phyloP scores from a whole-genome alignment of 495 filamentous ascomycete genomes.

The Penicillium crystallinum region DNA sequence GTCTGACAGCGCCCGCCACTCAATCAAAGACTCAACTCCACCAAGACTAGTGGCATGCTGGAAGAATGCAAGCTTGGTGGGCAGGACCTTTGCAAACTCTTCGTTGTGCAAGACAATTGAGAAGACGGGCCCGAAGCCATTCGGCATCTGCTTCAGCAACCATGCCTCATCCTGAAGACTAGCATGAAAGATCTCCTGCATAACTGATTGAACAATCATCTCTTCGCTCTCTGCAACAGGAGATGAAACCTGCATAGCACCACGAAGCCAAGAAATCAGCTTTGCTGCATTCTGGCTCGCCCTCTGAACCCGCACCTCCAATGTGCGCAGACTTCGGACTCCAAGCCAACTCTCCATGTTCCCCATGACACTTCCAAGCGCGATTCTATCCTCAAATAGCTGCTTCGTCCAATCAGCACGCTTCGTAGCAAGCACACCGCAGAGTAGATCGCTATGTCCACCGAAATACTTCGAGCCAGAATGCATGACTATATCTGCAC shows the following conservation, averaged over 20 bases:
- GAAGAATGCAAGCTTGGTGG: slow-evolving; percentile 70
- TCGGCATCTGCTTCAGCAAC: slow-evolving; percentile 81
- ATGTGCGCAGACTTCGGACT: slow-evolving; percentile 69
- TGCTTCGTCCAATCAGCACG: slow-evolving; percentile 47
- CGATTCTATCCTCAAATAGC: slow-evolving; percentile 57
- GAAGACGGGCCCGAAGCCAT: slow-evolving; percentile 81
- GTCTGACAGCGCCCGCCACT: slow-evolving; percentile 68
- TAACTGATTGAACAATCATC: slow-evolving; percentile 39
- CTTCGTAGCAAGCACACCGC: slow-evolving; percentile 65
- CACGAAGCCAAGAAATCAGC: slow-evolving; percentile 64
- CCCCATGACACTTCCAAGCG: slow-evolving; percentile 73
- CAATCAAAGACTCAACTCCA: slow-evolving; percentile 83
- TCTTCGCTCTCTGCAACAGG: slow-evolving; percentile 22
- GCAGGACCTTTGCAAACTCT: slow-evolving; percentile 57
- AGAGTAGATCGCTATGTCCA: slow-evolving; percentile 82
- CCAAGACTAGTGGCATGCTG: slow-evolving; percentile 88
- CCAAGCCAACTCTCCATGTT: slow-evolving; percentile 84
- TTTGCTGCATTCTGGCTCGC: slow-evolving; percentile 60
- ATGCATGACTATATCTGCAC: slow-evolving; percentile 80
- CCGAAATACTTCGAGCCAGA: slow-evolving; percentile 88
- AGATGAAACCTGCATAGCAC: slow-evolving; percentile 27
- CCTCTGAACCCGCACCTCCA: slow-evolving; percentile 68
- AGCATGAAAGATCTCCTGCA: slow-evolving; percentile 64
- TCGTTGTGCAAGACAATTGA: slow-evolving; percentile 54
- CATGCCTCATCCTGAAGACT: slow-evolving; percentile 65